Conservation (phyloP, 768 basidiomycete species). For the Kwoniella dendrophila region DNA sequence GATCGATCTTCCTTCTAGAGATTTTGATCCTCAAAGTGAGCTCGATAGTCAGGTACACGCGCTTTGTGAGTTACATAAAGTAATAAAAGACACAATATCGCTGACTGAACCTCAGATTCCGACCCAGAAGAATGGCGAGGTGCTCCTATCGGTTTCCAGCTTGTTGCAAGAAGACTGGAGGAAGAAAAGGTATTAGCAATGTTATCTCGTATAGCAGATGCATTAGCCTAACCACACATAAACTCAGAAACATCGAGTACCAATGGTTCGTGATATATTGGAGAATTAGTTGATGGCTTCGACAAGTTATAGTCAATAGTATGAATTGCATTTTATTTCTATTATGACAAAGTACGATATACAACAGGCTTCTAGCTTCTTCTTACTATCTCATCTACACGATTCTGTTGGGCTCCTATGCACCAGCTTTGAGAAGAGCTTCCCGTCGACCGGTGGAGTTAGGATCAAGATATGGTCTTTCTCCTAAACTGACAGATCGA, state of each 20-base stretch:
- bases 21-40: neutral
- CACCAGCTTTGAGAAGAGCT: too few species aligned
- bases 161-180: neutral
- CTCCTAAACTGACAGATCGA: conserved; percentile 63
- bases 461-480: conserved; percentile 62
- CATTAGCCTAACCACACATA: too few species aligned
- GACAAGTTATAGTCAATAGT: too few species aligned
- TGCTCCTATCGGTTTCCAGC: neutral
- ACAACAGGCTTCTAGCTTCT: too few species aligned
- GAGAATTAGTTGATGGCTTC: too few species aligned
- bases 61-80: neutral
- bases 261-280: too few species aligned
- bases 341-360: too few species aligned
- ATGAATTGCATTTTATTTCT: too few species aligned
- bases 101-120: neutral
- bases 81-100: neutral
- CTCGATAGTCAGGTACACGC: neutral
- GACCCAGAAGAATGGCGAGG: conserved; percentile 3
- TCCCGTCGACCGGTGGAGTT: conserved; percentile 30
- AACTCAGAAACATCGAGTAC: too few species aligned
- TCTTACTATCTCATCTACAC: too few species aligned
- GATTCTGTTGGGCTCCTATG: too few species aligned
- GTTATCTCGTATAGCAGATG: neutral
- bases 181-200: neutral
- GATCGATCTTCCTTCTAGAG: neutral